phyloP scores from a whole-genome alignment of 306 rosid genomes.

The Lagenaria siceraria region DNA sequence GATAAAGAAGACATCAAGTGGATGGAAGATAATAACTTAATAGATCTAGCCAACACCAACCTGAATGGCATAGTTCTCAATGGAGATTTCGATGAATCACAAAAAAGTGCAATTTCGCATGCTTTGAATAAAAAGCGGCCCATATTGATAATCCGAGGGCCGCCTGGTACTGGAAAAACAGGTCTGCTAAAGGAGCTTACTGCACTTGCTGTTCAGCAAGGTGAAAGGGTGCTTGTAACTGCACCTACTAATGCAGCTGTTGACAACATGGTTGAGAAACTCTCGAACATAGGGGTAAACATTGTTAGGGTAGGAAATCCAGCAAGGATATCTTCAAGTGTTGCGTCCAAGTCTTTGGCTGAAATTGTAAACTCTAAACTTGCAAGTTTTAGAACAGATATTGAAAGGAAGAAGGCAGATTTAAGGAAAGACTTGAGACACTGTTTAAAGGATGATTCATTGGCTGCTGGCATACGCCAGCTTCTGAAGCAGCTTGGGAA shows the following conservation, averaged over 20 bases:
- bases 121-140: slow-evolving; percentile 69
- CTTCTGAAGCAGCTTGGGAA: slow-evolving; percentile 64
- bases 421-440: slow-evolving; percentile 63
- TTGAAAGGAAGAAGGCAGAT: slow-evolving; percentile 72
- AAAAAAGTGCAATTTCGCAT: slow-evolving; percentile 40
- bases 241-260: slow-evolving; percentile 86
- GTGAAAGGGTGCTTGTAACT: slow-evolving; percentile 79
- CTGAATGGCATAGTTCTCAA: slow-evolving; percentile 13
- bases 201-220: slow-evolving; percentile 47
- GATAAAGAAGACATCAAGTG: slow-evolving; percentile 49
- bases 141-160: slow-evolving; percentile 68
- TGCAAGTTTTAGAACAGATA: slow-evolving; percentile 40
- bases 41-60: slow-evolving; percentile 41
- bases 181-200: slow-evolving; percentile 61
- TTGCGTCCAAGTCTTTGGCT: slow-evolving; percentile 60
- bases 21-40: slow-evolving; percentile 47
- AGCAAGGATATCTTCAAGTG: slow-evolving; percentile 53
- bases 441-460: slow-evolving; percentile 65
- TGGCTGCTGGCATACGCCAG: slow-evolving; percentile 84
- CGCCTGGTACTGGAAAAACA: slow-evolving; percentile 86
- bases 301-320: slow-evolving; percentile 82
- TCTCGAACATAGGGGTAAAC: slow-evolving; percentile 38
- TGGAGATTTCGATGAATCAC: slow-evolving; percentile 44
- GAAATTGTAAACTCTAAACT: slow-evolving; percentile 62
- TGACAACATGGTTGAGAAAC: slow-evolving; percentile 77